Evolutionary conservation across 2,329 filamentous ascomycete genomes (phyloP), one percentile per base, ranked within the genome.

Genomic region (Daldinia sp.): DNA sequence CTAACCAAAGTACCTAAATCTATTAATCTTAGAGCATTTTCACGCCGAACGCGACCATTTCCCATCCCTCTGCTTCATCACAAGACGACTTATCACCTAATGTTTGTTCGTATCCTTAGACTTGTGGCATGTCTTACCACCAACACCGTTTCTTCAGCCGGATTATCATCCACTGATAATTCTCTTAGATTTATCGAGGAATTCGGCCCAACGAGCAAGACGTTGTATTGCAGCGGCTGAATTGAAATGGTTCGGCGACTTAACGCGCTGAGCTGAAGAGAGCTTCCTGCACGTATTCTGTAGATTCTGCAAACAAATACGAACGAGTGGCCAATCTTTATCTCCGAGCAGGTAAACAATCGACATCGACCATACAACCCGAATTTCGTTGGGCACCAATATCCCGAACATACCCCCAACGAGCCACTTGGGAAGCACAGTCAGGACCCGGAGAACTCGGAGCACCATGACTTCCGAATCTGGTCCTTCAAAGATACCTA

Each of bases 391-490:
- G 35, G 65, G 62, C 65, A 60, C 42, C 58, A 63, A 69, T 57
- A 55, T 33, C 28, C 41, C 53, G 30, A 56, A 23, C 53, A n/a
- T 28, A 37, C 18, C 6, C 6, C 26, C 37, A 12, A 37, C 50
- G 15, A 12, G 35, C 53, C 4, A 6, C 26, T 30, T 15, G 28
- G 39, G 18, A 12, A 12, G 35, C 53, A 35, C 20, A 23, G 20
- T 23, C 20, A 23, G 20, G 20, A 23, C 18, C 13, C 13, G 12
- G 35, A 15, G 35, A 4, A 39, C 12, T 15, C 35, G 12, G 15
- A 41, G 35, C 48, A 58, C 55, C n/a, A 77, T 77, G 76, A 61
- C 68, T 30, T 71, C 71, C 28, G 70, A 72, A 28, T 71, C 72
- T 13, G 64, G 68, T 3, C 54, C 74, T 28, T 72, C 74, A 33